Conservation (phyloP, 2,329 filamentous ascomycete genomes). For the Aspergillus pseudotamarii region DNA sequence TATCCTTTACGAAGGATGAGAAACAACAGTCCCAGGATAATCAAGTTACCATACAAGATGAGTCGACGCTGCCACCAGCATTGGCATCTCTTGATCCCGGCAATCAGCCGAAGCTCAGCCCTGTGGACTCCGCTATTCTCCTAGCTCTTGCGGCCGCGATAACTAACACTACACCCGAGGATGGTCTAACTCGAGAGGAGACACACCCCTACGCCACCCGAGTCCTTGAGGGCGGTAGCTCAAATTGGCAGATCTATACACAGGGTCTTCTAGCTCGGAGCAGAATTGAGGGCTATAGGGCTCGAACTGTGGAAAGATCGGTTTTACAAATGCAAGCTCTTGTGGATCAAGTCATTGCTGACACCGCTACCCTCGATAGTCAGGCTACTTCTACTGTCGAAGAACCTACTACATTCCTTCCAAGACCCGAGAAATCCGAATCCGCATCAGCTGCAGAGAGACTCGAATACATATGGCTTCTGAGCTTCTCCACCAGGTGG, state of each 20-base stretch:
- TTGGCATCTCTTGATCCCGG: conserved; percentile 72
- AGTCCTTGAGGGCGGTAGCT: conserved; percentile 83
- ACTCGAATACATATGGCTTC: conserved; percentile 78
- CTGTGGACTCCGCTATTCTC: conserved; percentile 87
- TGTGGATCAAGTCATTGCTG: conserved; percentile 90
- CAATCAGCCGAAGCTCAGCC: conserved; percentile 76
- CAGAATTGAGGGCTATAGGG: conserved; percentile 83
- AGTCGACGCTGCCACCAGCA: conserved; percentile 59
- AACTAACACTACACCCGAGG: conserved; percentile 81
- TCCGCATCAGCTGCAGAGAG: conserved; percentile 73
- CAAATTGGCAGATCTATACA: conserved; percentile 98
- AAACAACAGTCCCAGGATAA: conserved; percentile 45
- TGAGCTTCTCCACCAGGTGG: conserved; percentile 86
- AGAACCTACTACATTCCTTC: conserved; percentile 76
- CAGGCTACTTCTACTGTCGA: conserved; percentile 36
- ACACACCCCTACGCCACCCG: conserved; percentile 87
- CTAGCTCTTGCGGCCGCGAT: conserved; percentile 79
- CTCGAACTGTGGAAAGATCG: conserved; percentile 84
- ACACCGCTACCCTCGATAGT: conserved; percentile 62
- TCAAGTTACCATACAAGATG: conserved; percentile 41
- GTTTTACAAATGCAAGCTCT: conserved; percentile 92
- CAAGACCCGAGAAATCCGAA: conserved; percentile 72
- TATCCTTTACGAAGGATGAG: conserved; percentile 70
- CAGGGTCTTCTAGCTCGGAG: conserved; percentile 88
- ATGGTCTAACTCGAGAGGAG: conserved; percentile 89